Evolutionary conservation across 2,329 filamentous ascomycete genomes (phyloP), one percentile per base, ranked within the genome.

Genomic region (Diplodia mutila): DNA sequence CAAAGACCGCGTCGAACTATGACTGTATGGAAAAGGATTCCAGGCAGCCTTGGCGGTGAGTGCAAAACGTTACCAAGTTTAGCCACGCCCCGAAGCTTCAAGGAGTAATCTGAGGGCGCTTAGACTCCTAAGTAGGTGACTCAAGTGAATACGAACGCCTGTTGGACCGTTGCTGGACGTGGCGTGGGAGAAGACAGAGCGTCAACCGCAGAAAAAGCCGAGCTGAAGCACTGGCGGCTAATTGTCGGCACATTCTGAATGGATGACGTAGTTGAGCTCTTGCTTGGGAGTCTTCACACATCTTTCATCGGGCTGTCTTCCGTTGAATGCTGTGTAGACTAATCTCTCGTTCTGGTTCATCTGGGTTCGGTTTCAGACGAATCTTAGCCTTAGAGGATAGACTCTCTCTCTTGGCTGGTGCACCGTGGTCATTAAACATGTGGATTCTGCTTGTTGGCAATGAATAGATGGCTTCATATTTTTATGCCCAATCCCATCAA

Each of bases 211-310:
- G n/a, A 63, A 51, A 61, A 37, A 21, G 59, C 59, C 29, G 42
- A 21, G 59, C 59, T n/a, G 42, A 63, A 34, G 18, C 7, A 63
- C 14, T 11, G 55, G 39, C 59, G 59, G 59, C 46, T 51, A 51
- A 63, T 63, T 25, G 1, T 63, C 59, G 59, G 59, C 8, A 25
- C 16, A 12, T 11, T 23, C n/a, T 12, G 37, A 18, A 5, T 23
- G 53, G 16, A 42, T 59, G 54, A 59, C 54, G 37, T 59, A 42
- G 29, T 42, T 59, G 37, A 25, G 32, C 16, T 12, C 3, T 27
- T 52, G 23, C 27, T 12, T 3, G 49, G 49, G 25, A 14, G 21
- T 23, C 23, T 21, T 12, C 11, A 12, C 4, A 14, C 11, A 14
- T 37, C 4, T 12, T 37, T 12, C 34, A 37, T 37, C 2, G 11